These are phyloP conservation scores for Neurospora sp. DNA, from an alignment of 495 filamentous ascomycete genomes.

Conservation along the genomic window DNA sequence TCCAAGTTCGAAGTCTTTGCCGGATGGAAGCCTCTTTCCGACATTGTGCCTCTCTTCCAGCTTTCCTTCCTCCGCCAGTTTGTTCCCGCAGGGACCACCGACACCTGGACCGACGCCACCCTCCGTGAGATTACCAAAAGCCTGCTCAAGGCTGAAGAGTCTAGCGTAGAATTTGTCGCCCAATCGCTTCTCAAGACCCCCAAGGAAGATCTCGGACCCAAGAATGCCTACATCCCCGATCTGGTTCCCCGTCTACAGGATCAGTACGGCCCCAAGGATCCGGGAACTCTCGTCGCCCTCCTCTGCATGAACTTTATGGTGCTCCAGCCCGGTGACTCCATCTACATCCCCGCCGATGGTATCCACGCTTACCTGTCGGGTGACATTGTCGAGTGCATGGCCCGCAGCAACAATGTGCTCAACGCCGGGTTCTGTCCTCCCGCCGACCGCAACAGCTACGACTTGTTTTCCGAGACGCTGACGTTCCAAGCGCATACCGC, in stretches of 20 bases:
- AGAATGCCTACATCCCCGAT: constrained; percentile 43
- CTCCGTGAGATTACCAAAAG: constrained; percentile 49
- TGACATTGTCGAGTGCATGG: constrained; percentile 82
- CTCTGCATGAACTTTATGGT: constrained; percentile 67
- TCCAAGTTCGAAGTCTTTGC: constrained; percentile 72
- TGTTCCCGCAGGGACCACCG: constrained; percentile 26
- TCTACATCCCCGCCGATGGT: constrained; percentile 68
- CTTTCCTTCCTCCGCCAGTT: constrained; percentile 40
- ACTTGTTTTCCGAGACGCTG: constrained; percentile 50
- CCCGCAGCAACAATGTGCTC: constrained; percentile 68
- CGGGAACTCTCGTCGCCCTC: constrained; percentile 54
- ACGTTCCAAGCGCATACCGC: constrained; percentile 51
- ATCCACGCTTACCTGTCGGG: constrained; percentile 72
- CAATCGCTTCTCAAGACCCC: constrained; percentile 39
- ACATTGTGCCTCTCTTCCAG: constrained; percentile 50
- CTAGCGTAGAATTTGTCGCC: constrained; percentile 40
- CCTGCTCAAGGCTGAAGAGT: constrained; percentile 45
- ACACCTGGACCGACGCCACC: constrained; percentile 46
- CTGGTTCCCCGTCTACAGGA: constrained; percentile 53
- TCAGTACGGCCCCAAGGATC: constrained; percentile 52
- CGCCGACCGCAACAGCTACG: constrained; percentile 49
- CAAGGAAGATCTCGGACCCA: constrained; percentile 21
- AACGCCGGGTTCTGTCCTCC: constrained; percentile 66
- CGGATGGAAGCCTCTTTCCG: constrained; percentile 57
- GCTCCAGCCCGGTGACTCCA: constrained; percentile 52